Base-by-base conservation (phyloP, 2,329 filamentous ascomycete species). In the Metarhizium rileyi region DNA sequence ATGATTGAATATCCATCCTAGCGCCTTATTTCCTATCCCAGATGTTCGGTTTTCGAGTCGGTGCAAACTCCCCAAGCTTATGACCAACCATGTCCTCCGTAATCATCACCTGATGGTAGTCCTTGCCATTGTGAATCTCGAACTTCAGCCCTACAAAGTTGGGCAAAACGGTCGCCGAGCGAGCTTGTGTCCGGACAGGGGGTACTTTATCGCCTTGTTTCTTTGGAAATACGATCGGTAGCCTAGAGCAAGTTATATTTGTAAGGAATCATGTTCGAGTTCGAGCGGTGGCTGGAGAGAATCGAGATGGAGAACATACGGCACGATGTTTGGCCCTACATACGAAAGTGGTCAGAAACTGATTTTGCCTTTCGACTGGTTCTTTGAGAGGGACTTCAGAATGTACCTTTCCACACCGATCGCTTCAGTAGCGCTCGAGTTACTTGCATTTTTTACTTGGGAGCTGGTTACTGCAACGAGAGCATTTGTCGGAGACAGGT, bases 41-140 rank as follows among this genome's bases (percentile, higher is more conserved):
- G 52, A 80, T 71, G 53, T 80, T 79, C 2, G 76, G 73, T 61
- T 80, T 81, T 56, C 78, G 70, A 55, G 78, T 81, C 50, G 81
- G 74, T 54, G 89, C 83, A 66, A 95, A 96, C 70, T 96, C 90
- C 60, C 90, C 90, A 58, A 96, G 76, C 71, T 95, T 96, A 69
- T 93, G 86, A 48, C 90, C 90, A 46, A 96, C 90, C 90, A 96
- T 96, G 62, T 95, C 87, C 66, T 95, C 90, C 16, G 90, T 95
- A 55, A 96, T 86, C 56, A 76, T 77, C 49, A 95, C 77, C 58
- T 93, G 87, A 59, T 84, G 72, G 68, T 95, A 95, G 28, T 78
- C 78, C 73, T 93, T 95, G 61, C 90, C 90, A 66, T 95, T 95
- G 72, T 96, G 86, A 52, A 96, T 80, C 68, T 90, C 85, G 68